These are phyloP conservation scores for Xylaria acuta DNA, from an alignment of 495 filamentous ascomycete species.

Conservation along the genomic window DNA sequence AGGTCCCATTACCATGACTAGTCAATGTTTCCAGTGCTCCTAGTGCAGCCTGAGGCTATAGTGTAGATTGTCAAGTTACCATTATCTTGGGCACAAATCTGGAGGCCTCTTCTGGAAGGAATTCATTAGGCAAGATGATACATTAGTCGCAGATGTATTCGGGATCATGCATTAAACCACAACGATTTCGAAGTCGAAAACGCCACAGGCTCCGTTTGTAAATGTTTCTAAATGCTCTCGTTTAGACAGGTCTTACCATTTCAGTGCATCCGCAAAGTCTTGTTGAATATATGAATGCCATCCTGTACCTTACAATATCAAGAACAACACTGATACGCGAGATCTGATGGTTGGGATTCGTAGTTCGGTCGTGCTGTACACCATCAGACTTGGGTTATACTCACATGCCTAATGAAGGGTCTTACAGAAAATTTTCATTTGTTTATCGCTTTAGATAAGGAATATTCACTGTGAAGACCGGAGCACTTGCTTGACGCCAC, in stretches of 20 bases:
- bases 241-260: background rate
- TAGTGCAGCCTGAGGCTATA: background rate
- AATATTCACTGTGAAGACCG: conserved; percentile 3
- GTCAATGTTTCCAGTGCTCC: background rate
- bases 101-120: conserved; percentile 16
- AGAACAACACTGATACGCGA: background rate
- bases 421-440: conserved; percentile 13
- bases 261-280: background rate
- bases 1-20: background rate
- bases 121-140: conserved; percentile 5
- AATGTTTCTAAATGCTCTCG: background rate
- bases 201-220: background rate
- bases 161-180: background rate
- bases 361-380: background rate
- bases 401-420: background rate
- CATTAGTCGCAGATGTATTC: background rate
- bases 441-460: conserved; percentile 1
- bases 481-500: background rate
- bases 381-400: background rate
- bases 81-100: background rate
- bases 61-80: background rate
- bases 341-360: background rate
- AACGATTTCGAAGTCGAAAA: background rate
- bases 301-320: background rate
- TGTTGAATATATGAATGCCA: background rate